Evolutionary conservation across 2,329 filamentous ascomycete species (phyloP).

Genomic region (Didymella segeticola): DNA sequence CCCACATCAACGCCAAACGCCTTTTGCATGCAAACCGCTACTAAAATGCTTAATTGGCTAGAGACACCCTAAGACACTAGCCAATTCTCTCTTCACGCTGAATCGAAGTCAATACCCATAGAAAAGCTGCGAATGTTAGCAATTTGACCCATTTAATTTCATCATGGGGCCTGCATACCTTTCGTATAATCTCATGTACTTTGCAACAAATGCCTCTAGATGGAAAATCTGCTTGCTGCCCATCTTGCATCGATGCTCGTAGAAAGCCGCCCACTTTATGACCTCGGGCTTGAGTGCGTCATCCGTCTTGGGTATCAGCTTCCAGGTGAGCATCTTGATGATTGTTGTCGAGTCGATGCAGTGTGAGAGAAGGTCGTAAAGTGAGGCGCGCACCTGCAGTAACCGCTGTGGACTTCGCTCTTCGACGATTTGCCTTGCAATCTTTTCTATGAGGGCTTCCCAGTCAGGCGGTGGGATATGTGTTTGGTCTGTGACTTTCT

Average conservation of each 20-base stretch:
- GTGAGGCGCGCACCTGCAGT: constrained; percentile 83
- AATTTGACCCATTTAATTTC: not conserved
- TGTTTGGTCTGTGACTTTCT: constrained; percentile 86
- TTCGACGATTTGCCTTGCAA: constrained; percentile 91
- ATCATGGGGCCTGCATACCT: constrained; percentile 63
- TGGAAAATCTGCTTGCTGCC: constrained; percentile 98
- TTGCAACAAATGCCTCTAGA: constrained; percentile 95
- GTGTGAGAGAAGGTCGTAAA: constrained; percentile 97
- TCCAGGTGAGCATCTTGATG: constrained; percentile 93
- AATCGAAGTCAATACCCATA: constrained; percentile 72
- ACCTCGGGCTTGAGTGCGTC: constrained; percentile 90
- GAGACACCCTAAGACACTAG: not conserved
- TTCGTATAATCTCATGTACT: constrained; percentile 96
- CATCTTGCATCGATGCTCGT: constrained; percentile 91
- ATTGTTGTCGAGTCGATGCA: constrained; percentile 96
- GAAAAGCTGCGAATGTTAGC: constrained; percentile 53
- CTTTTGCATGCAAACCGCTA: constrained; percentile 4
- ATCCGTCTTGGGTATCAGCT: constrained; percentile 85
- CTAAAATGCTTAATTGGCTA: not conserved
- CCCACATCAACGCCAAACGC: constrained; percentile 27
- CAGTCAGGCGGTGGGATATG: constrained; percentile 94
- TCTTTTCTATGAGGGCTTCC: constrained; percentile 88
- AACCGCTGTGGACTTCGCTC: constrained; percentile 92
- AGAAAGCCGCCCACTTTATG: constrained; percentile 95
- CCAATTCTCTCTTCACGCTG: constrained; percentile 10